Base-by-base conservation (phyloP, 192 early-diverging fungal genomes). In the Radiomyces spectabilis region DNA sequence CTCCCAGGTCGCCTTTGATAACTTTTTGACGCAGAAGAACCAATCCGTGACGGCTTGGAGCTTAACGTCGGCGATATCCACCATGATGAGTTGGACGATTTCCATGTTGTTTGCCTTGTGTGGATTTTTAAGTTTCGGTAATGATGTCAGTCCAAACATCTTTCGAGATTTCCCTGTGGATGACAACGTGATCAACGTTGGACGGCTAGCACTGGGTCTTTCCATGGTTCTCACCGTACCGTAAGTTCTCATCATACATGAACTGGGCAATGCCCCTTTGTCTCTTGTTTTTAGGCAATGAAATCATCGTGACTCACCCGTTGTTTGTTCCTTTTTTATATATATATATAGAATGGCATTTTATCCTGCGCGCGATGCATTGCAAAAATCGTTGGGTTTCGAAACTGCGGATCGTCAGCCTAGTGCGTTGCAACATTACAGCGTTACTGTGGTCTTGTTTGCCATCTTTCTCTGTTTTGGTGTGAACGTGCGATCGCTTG, bases 151-250 rank as follows among this genome's bases (percentile, higher is more conserved):
- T 52, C 73, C 82, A 34, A 86, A 86, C 41, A 53, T 86, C 57
- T 82, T 86, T 51, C 82, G 82, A 51, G 83, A 77, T 57, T 86
- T 86, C 65, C 68, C 68, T 1, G 19, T 39, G 5, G 77, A 80
- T 19, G 84, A 86, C 41, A 43, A n/a, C 2, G 38, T 74, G 51
- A 80, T 82, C 27, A 86, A 86, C 43, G 38, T 78, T 29, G 81
- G 82, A 0, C 78, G 84, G 1, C 66, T 68, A 7, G 56, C 82
- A 27, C 58, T 86, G 26, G 84, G 76, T 2, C 68, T 86, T 24
- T 78, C 76, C 3, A 66, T 86, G 68, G 66, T 79, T 12, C 65
- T 84, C 41, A 86, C 84, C 2, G 56, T 77, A n/a, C 75, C 75
- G 31, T 71, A 68, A 59, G 73, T 65, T 35, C n/a, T n/a, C n/a